Base-by-base conservation (phyloP, 306 rosid species). In the Trifolium subterraneum region DNA sequence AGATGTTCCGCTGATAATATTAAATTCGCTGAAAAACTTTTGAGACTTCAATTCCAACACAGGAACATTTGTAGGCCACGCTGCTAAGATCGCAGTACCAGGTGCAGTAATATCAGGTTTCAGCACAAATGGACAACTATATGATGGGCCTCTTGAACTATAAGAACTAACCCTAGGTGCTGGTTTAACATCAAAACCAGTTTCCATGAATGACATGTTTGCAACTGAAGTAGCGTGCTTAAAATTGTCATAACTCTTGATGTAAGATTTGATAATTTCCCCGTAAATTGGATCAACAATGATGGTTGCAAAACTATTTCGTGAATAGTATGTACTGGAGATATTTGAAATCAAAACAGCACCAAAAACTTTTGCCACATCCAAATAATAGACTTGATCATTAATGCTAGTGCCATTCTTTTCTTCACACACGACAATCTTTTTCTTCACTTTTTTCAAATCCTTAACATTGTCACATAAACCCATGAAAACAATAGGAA, bases 51-150 rank as follows among this genome's bases (percentile, higher is more conserved):
- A 23, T 0, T 0, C 0, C 0, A 25, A 47, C 0, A 18, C 81
- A 0, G 87, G 35, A 64, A 36, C 4, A 1, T 86, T 88, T n/a
- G 4, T 11, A 10, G 98, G 97, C 97, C 98, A 91, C 47, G 97
- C 85, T 2, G 98, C 98, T 69, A 93, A 65, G 72, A 91, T 39
- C 27, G 54, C 73, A 10, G 92, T 59, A 13, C 98, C 97, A 1
- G 97, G 98, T 16, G 96, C 98, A 22, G 78, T 38, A 27, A 93
- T 71, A 39, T 93, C 98, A 0, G 97, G 97, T 77, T 93, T 93
- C 75, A 93, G 65, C 55, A 90, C 85, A 51, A 33, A 76, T 7
- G 96, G 93, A 68, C 87, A 89, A 72, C 88, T 86, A 3, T n/a
- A 62, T 12, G 98, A 90, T 44, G 97, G 98, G 3, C 97, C 97